Evolutionary conservation across 257 asterid genomes (phyloP).

Genomic region (Jasminum sambac): DNA sequence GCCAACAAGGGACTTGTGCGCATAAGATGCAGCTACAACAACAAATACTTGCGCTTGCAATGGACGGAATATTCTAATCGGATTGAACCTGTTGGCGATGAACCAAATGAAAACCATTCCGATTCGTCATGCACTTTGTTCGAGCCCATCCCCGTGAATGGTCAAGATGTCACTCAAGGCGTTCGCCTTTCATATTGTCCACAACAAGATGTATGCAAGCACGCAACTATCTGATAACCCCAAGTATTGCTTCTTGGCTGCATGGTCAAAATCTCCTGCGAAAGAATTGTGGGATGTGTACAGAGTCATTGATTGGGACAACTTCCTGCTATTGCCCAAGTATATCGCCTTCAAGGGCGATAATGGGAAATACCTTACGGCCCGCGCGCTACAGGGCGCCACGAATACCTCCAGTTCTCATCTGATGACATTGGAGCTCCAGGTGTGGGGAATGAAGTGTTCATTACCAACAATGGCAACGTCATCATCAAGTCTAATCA

Average conservation of each 20-base stretch:
- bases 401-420: neutral
- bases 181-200: slow-evolving; percentile 16
- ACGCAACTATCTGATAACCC: no score
- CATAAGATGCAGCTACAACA: neutral
- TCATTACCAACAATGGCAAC: neutral
- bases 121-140: neutral
- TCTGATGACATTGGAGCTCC: neutral
- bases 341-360: neutral
- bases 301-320: neutral
- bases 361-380: neutral
- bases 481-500: neutral
- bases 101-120: neutral
- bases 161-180: neutral
- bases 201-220: slow-evolving; percentile 10
- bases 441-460: neutral
- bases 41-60: neutral
- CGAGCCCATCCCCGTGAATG: neutral
- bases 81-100: neutral
- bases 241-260: neutral
- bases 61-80: no score
- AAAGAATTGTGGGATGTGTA: neutral
- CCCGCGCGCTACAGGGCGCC: neutral
- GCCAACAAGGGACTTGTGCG: neutral
- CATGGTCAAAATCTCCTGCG: neutral
- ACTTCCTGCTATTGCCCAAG: neutral